Percentiles rank a stretch among this genome's conserved stretches.
These are phyloP conservation scores for Phanerodontia chrysosporium DNA, from an alignment of 768 basidiomycete genomes.

Conservation along the genomic window DNA sequence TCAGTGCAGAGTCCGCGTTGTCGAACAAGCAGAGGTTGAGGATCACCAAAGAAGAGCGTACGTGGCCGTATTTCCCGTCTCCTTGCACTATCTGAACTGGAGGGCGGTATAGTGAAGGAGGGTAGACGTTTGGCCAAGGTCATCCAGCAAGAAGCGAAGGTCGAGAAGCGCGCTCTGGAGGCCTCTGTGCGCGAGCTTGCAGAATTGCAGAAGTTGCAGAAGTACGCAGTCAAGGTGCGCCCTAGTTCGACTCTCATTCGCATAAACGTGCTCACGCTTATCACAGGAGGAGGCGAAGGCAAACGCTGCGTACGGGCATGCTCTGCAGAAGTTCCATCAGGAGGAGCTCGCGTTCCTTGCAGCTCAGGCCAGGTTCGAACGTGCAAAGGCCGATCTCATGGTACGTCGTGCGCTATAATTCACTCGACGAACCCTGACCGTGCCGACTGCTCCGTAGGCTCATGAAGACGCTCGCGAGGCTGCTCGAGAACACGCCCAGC, in stretches of 20 bases:
- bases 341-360: constrained; percentile 56
- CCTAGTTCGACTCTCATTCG: background rate
- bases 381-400: constrained; percentile 37
- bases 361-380: constrained; percentile 57
- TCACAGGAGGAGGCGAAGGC: constrained; percentile 55
- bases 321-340: constrained; percentile 56
- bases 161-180: constrained; percentile 59
- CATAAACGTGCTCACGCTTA: too few species aligned
- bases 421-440: too few species aligned
- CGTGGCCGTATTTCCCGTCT: constrained; percentile 15
- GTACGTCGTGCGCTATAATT: too few species aligned
- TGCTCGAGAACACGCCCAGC: constrained; percentile 47
- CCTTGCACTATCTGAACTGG: background rate
- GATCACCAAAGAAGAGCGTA: constrained; percentile 51
- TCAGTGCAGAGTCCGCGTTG: constrained; percentile 44
- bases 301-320: constrained; percentile 48
- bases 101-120: constrained; percentile 43
- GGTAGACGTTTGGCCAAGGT: constrained; percentile 62
- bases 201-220: constrained; percentile 67
- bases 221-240: constrained; percentile 53
- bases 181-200: constrained; percentile 62
- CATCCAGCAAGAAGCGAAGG: constrained; percentile 63
- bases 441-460: background rate
- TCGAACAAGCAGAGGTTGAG: constrained; percentile 47
- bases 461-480: constrained; percentile 37